Evolutionary conservation across 768 basidiomycete genomes (phyloP).

Genomic region (Cyclocybe cylindracea): DNA sequence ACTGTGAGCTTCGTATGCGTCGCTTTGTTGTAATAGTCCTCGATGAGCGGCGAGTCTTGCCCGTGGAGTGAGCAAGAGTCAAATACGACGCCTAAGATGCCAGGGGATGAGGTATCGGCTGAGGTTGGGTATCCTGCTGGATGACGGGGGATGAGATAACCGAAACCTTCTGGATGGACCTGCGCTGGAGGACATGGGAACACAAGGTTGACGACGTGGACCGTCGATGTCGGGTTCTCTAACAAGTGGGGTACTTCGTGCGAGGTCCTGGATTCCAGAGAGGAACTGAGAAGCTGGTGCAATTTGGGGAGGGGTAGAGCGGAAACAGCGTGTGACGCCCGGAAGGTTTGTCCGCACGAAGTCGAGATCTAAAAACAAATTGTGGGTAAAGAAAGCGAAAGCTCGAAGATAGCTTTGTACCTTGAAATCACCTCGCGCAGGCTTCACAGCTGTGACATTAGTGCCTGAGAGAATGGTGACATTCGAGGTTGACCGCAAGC

Average conservation of each 20-base stretch:
- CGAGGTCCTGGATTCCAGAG: conserved; percentile 11
- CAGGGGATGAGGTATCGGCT: conserved; percentile 23
- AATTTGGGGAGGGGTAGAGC: conserved; percentile 68
- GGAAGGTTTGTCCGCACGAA: conserved; percentile 20
- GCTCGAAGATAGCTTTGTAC: conserved; percentile 38
- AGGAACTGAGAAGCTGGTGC: conserved; percentile 32
- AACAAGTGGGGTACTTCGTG: conserved; percentile 61
- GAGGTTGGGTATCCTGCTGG: conserved; percentile 46
- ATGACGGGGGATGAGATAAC: conserved; percentile 89
- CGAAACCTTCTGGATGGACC: conserved; percentile 87
- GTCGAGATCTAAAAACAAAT: conserved; percentile 16
- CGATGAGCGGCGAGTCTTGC: conserved; percentile 38
- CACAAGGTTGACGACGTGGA: conserved; percentile 87
- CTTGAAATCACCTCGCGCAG: conserved; percentile 36
- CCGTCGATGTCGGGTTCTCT: conserved; percentile 73
- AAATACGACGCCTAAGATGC: conserved; percentile 85
- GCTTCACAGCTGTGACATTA: conserved; percentile 34
- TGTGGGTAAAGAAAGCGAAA: conserved; percentile 2
- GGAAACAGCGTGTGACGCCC: conserved; percentile 73
- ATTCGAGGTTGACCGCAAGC: conserved; percentile 49
- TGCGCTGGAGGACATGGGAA: conserved; percentile 54
- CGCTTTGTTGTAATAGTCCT: conserved; percentile 24
- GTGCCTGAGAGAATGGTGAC: conserved; percentile 57
- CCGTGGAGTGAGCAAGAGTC: conserved; percentile 76
- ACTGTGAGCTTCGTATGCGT: conserved; percentile 78